phyloP scores from a whole-genome alignment of 176 grass and related monocot species.

The Microstegium vimineum region DNA sequence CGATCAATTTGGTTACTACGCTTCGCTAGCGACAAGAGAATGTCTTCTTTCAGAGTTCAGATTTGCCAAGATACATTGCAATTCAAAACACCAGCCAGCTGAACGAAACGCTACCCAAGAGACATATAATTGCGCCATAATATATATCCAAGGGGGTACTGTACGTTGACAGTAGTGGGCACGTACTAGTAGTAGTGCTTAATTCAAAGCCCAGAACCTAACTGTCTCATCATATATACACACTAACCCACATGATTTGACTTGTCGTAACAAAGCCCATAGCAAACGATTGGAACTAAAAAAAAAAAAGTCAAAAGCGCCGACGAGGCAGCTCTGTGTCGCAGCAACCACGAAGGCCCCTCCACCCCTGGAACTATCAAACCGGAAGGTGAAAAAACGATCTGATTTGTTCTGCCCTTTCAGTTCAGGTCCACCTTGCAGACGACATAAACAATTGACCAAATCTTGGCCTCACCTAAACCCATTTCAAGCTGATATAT shows the following conservation, averaged over 20 bases:
- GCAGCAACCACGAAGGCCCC: too few species aligned
- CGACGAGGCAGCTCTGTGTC: not conserved
- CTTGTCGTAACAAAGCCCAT: not conserved
- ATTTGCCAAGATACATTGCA: not conserved
- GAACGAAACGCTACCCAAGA: not conserved
- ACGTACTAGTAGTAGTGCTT: not conserved
- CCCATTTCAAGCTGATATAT: not conserved
- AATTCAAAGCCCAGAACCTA: not conserved
- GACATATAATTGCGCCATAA: not conserved
- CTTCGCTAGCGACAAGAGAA: not conserved
- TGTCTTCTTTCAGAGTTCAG: too few species aligned
- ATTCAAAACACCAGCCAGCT: not conserved
- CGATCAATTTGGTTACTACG: not conserved
- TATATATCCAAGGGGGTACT: not conserved
- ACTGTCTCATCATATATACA: not conserved
- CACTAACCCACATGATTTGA: not conserved
- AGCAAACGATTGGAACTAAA: not conserved
- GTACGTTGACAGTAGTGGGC: not conserved
- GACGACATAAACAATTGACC: slow-evolving; percentile 33
- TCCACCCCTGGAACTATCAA: too few species aligned
- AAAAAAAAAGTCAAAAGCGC: not conserved
- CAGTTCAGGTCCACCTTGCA: not conserved
- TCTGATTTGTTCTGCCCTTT: too few species aligned
- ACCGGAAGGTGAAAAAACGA: too few species aligned
- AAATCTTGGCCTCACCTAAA: slow-evolving; percentile 24